A percentile compares a stretch with the other conserved stretches of the same genome.
Evolutionary conservation across 2,329 filamentous ascomycete species (phyloP).

Genomic region (Cladosporium sp.): DNA sequence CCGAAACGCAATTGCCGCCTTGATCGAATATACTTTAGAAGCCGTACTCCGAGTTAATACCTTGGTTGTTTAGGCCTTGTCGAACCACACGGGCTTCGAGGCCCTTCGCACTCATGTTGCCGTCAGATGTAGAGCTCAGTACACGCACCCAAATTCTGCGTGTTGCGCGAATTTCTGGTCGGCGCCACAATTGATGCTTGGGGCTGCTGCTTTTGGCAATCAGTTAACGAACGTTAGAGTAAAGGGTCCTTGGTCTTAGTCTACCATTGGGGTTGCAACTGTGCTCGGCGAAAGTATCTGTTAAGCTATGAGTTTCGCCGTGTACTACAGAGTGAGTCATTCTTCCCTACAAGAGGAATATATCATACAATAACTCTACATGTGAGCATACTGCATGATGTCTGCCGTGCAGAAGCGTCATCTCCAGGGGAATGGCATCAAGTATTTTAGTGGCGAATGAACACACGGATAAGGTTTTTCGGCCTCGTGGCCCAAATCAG

Average conservation of each 20-base stretch:
- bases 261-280: not conserved
- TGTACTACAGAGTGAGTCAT: not conserved
- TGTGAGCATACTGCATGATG: not conserved
- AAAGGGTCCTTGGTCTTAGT: not conserved
- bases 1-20: not conserved
- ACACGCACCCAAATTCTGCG: too few species aligned
- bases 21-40: not conserved
- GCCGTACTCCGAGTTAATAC: not conserved
- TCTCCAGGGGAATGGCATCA: not conserved
- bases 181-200: not conserved
- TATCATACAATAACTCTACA: not conserved
- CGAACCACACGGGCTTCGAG: not conserved
- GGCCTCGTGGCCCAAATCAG: not conserved
- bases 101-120: too few species aligned
- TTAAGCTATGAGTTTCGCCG: not conserved
- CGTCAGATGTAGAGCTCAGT: too few species aligned
- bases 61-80: too few species aligned
- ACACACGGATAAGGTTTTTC: not conserved
- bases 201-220: not conserved
- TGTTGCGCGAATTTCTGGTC: not conserved
- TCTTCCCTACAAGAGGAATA: not conserved
- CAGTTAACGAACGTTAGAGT: too few species aligned
- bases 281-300: not conserved
- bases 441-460: not conserved
- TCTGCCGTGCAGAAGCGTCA: not conserved